Evolutionary conservation across 2,329 filamentous ascomycete genomes (phyloP).

Genomic region (Fusarium palustre): DNA sequence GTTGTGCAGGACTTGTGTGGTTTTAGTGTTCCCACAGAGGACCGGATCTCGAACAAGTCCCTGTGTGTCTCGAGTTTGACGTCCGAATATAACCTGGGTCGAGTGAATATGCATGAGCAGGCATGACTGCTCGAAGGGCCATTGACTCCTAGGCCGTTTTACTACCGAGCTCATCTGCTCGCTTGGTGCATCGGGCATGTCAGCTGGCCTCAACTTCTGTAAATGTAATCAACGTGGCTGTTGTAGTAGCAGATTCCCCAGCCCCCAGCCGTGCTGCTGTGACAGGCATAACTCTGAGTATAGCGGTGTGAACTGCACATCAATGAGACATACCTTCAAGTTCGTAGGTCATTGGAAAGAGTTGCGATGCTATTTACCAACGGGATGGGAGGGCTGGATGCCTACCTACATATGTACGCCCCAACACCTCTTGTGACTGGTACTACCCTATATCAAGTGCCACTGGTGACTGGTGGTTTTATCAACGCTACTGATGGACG

Average conservation of each 20-base stretch:
- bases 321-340: conserved; percentile 10
- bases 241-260: conserved; percentile 2
- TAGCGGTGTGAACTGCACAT: conserved; percentile 26
- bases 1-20: conserved; percentile 30
- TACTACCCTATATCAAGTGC: conserved; percentile 22
- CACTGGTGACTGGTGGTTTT: background rate
- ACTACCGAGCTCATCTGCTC: background rate
- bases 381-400: conserved; percentile 3
- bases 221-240: conserved; percentile 16
- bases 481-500: background rate
- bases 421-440: background rate
- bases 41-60: conserved; percentile 9
- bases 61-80: conserved; percentile 2
- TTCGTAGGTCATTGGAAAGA: conserved; percentile 1
- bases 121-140: background rate
- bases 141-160: background rate
- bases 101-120: background rate
- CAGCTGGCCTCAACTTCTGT: conserved; percentile 20
- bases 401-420: conserved; percentile 9
- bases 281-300: background rate
- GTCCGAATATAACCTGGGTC: background rate
- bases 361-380: conserved; percentile 5
- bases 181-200: conserved; percentile 16
- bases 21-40: conserved; percentile 1
- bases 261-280: background rate